phyloP scores from a whole-genome alignment of 2,329 filamentous ascomycete genomes.

The Bisporella sp. region DNA sequence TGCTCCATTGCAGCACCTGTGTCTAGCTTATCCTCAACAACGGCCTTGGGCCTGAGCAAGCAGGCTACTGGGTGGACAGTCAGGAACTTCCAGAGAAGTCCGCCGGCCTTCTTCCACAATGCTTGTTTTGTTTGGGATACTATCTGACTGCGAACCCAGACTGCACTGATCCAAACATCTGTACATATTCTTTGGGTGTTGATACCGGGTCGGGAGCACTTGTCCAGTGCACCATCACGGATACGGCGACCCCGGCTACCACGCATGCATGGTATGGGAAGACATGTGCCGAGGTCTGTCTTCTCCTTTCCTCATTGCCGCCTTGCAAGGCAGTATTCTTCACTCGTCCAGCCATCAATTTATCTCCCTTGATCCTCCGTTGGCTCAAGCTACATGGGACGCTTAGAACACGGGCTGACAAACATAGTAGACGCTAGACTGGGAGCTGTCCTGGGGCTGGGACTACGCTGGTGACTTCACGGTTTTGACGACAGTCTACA shows the following conservation, averaged over 20 bases:
- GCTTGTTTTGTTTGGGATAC: too few species aligned
- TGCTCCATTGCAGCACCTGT: not conserved
- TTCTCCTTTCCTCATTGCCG: not conserved
- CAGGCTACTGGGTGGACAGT: not conserved
- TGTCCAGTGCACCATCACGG: conserved; percentile 2
- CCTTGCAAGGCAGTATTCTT: not conserved
- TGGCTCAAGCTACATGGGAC: too few species aligned
- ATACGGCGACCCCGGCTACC: not conserved
- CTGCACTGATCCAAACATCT: conserved; percentile 3
- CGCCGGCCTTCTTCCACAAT: not conserved
- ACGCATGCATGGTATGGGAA: conserved; percentile 4
- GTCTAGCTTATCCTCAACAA: not conserved
- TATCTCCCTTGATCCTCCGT: not conserved
- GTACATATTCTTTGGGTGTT: conserved; percentile 7
- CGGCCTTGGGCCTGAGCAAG: not conserved
- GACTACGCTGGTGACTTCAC: conserved; percentile 9
- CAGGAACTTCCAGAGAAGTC: conserved; percentile 5
- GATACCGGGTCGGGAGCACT: not conserved
- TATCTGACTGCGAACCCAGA: not conserved
- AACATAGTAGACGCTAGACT: conserved; percentile 2
- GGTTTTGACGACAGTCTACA: conserved; percentile 11
- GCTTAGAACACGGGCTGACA: not conserved
- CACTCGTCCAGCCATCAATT: not conserved
- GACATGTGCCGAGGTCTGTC: conserved; percentile 4
- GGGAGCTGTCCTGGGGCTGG: conserved; percentile 14